Conservation (phyloP, 1,284 basidiomycete species). For the Athelia sp. region DNA sequence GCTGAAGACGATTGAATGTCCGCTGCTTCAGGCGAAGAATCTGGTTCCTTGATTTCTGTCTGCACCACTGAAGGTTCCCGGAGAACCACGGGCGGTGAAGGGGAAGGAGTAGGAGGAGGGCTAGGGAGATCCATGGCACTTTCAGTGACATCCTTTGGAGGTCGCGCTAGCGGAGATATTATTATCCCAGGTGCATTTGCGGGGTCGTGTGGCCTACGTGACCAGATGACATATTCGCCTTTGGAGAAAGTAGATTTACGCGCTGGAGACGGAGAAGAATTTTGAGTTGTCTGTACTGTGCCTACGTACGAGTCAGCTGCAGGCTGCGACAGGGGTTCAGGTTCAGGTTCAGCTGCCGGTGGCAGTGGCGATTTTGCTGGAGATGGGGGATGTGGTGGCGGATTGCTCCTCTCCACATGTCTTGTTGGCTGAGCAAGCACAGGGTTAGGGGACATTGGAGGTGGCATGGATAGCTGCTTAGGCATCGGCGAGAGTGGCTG, state of each 20-base stretch:
- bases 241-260: constrained; percentile 6
- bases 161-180: constrained; percentile 55
- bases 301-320: constrained; percentile 6
- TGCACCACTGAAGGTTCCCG: background rate
- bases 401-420: background rate
- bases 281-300: background rate
- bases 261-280: background rate
- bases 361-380: background rate
- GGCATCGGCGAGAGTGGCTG: constrained; percentile 28
- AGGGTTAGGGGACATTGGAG: constrained; percentile 15
- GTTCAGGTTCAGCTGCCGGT: constrained; percentile 14
- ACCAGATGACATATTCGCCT: constrained; percentile 56
- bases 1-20: constrained; percentile 31
- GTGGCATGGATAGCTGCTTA: constrained; percentile 33
- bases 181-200: constrained; percentile 59
- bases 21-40: constrained; percentile 15
- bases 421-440: background rate
- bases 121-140: constrained; percentile 47
- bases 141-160: constrained; percentile 49
- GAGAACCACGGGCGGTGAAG: constrained; percentile 4
- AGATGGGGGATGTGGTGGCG: background rate
- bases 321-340: constrained; percentile 18
- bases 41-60: background rate
- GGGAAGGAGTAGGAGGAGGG: constrained; percentile 36
- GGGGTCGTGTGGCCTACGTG: constrained; percentile 57